phyloP scores from a whole-genome alignment of 129 eudicot genomes.

The Glebionis coronaria region DNA sequence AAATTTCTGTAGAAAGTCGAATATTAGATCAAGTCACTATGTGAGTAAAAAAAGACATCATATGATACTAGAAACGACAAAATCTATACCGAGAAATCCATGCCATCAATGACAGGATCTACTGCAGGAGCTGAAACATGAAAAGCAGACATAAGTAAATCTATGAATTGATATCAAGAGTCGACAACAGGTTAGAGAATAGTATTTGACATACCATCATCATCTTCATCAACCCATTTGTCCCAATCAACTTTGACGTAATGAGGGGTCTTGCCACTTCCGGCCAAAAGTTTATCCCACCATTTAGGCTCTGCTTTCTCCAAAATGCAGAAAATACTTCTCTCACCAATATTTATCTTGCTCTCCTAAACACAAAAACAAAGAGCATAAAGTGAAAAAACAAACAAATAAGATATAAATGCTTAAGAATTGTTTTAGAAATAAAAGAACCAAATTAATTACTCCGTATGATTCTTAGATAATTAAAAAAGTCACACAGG shows the following conservation, averaged over 20 bases:
- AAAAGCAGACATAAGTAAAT: background rate
- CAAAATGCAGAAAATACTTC: conserved; percentile 67
- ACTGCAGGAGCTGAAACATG: conserved; percentile 37
- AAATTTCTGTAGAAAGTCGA: conserved; percentile 41
- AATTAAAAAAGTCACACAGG: no score
- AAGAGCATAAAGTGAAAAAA: no score
- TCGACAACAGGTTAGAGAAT: no score
- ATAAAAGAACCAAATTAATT: no score
- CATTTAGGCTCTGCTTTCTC: conserved; percentile 85
- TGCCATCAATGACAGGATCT: conserved; percentile 60
- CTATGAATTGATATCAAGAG: background rate
- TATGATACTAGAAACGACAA: background rate
- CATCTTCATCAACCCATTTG: conserved; percentile 97
- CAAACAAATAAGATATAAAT: no score
- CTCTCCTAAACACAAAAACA: conserved; percentile 45
- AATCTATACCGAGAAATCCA: conserved; percentile 82
- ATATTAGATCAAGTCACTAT: background rate
- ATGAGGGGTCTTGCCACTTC: conserved; percentile 74
- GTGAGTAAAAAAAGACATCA: background rate
- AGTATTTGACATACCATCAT: conserved; percentile 45
- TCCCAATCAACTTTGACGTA: conserved; percentile 98
- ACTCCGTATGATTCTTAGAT: no score
- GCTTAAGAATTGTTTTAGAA: no score
- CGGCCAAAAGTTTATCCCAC: conserved; percentile 74
- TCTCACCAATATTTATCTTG: conserved; percentile 60